Conservation (phyloP, 2,329 filamentous ascomycete genomes). For the Phialophora chinensis region DNA sequence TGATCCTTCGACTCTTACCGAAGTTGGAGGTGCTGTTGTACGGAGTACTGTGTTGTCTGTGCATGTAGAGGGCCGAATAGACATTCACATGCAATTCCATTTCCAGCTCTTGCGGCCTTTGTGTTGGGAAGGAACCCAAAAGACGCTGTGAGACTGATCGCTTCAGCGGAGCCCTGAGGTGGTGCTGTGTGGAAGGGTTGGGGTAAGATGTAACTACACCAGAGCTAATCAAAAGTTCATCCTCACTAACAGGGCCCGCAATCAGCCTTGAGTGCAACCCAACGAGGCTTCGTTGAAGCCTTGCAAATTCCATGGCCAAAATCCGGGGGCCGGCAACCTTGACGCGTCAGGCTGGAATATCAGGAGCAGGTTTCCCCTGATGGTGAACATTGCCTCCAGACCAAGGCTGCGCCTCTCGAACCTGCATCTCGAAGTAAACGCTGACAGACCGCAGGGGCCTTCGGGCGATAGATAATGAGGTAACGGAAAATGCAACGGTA, state of each 20-base stretch:
- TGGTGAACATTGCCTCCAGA: not conserved
- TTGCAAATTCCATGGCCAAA: slow-evolving; percentile 7
- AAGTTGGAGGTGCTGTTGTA: not conserved
- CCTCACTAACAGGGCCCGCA: slow-evolving; percentile 3
- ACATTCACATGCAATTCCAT: not conserved
- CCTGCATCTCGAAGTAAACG: not conserved
- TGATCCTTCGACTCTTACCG: slow-evolving; percentile 4
- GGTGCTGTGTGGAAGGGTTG: not conserved
- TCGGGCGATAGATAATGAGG: slow-evolving; percentile 4
- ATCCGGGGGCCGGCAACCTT: not conserved
- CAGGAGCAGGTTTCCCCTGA: not conserved
- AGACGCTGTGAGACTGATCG: not conserved
- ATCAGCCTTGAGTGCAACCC: slow-evolving; percentile 21
- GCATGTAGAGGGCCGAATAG: not conserved
- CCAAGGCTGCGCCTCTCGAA: not conserved
- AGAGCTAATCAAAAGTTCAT: not conserved
- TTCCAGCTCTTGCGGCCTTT: not conserved
- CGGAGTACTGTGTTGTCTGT: not conserved
- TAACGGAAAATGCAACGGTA: slow-evolving; percentile 15
- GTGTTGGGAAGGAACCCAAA: not conserved
- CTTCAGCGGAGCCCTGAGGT: not conserved
- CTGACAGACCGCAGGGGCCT: not conserved
- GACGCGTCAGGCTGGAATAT: slow-evolving; percentile 7
- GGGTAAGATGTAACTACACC: not conserved
- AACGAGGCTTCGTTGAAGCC: slow-evolving; percentile 26